Evolutionary conservation across 345 rosid genomes (phyloP), one percentile per base, ranked within the genome.

Genomic region (Ailanthus altissimus): DNA sequence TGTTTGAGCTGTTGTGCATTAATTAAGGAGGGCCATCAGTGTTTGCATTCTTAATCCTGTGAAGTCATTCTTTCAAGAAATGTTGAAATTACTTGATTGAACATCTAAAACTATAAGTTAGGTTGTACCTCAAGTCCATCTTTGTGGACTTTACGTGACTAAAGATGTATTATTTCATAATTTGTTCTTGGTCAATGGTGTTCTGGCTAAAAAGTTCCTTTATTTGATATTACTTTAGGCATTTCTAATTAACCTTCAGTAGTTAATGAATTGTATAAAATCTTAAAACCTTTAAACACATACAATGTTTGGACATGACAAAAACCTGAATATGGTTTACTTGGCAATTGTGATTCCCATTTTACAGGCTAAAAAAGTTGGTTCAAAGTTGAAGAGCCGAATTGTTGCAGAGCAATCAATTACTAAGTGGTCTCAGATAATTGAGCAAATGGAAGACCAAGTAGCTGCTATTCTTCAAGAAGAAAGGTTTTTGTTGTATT

Each of bases 351-450:
- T 70, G 20, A 50, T 80, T 75, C n/a, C 20, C 46, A 36, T 75
- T 58, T 75, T 67, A 75, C 70, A 93, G 99, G 92, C 97, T 50
- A 93, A 96, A 82, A 89, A 93, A 73, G 92, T 85, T 61, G 98
- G 98, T 83, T 90, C 98, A 74, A 96, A 92, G 86, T 82, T 96
- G 84, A 96, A 85, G 89, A 90, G 93, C 78, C 87, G 97, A 77
- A 89, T 87, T 72, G 86, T 93, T 71, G 90, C 93, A 5, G 95
- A 93, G 88, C 97, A 91, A 78, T 92, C 98, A 78, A 89, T 96
- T 67, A 66, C 82, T 56, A 92, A 92, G 88, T 96, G 98, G 98
- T 87, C 92, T 84, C 87, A 86, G 76, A 85, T 84, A 80, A 92
- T 96, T 68, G 98, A 96, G 74, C 87, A 88, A 81, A 90, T 93